Evolutionary conservation across 75 land plant genomes (phyloP).

Genomic region (Sequoiadendron giganteum): DNA sequence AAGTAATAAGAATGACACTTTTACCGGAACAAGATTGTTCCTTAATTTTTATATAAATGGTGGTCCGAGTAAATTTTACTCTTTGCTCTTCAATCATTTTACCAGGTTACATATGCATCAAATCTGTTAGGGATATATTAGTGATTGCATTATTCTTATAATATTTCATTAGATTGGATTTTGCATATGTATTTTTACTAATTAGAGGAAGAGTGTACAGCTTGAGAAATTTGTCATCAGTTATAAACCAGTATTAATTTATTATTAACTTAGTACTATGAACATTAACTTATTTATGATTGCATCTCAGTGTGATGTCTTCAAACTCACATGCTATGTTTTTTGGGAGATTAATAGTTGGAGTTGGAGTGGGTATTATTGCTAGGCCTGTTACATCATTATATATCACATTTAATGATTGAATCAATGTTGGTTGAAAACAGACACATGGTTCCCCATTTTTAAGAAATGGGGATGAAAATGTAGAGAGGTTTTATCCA

Average conservation of each 20-base stretch:
- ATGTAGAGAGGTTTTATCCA: too few species aligned
- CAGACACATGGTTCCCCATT: too few species aligned
- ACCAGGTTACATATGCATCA: background rate
- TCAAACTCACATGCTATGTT: conserved; percentile 61
- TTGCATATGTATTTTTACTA: background rate
- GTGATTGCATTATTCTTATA: background rate
- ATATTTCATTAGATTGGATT: background rate
- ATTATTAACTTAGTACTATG: background rate
- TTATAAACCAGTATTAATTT: too few species aligned
- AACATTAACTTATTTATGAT: background rate
- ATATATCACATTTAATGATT: conserved; percentile 35
- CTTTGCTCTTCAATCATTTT: too few species aligned
- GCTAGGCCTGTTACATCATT: conserved; percentile 81
- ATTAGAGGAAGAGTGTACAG: background rate
- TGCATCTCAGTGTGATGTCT: conserved; percentile 62
- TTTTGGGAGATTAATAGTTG: conserved; percentile 84
- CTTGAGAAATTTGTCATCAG: background rate
- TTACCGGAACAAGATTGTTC: background rate
- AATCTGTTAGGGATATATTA: background rate
- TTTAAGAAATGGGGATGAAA: too few species aligned
- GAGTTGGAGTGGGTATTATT: conserved; percentile 75
- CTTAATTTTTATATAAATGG: background rate
- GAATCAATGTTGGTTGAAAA: too few species aligned
- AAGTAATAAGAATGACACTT: too few species aligned
- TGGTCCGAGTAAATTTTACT: background rate